Evolutionary conservation across 495 filamentous ascomycete species (phyloP), one percentile per base, ranked within the genome.

Genomic region (Chaetomidium leptoderma): DNA sequence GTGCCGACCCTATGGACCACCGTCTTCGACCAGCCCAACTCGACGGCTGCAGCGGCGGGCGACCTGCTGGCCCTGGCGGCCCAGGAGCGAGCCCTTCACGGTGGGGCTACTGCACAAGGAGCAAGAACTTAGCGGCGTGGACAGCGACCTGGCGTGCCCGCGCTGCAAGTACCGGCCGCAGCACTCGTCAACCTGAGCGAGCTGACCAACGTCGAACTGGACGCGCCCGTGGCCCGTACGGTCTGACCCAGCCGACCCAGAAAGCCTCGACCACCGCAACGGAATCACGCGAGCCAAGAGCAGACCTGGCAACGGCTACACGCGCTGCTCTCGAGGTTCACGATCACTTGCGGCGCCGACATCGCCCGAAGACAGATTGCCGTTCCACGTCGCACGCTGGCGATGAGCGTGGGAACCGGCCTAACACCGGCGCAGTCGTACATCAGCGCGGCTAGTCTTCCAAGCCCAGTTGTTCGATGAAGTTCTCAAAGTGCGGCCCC

Each of bases 201-300:
- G n/a, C n/a, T n/a, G n/a, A n/a, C 30, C 48, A 51, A 51, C 33
- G 7, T 51, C 33, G 48, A 51, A 51, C 33, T 51, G 33, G 48
- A 51, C 48, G 48, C 33, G 48, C 19, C 48, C 23, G 48, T 51
- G 21, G 33, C 32, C 48, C 19, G 27, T 49, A 49, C 29, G 46
- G 46, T 6, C 46, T 49, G 46, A 49, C 46, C 46, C 19, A 23
- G 46, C 46, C n/a, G n/a, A n/a, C n/a, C n/a, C n/a, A n/a, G n/a
- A n/a, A n/a, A n/a, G n/a, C n/a, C n/a, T n/a, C n/a, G n/a, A n/a
- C n/a, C n/a, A n/a, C n/a, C n/a, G n/a, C n/a, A n/a, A n/a, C n/a
- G n/a, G 46, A 49, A 17, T 30, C 19, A 49, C 46, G 46, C 29
- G 30, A 49, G 46, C 29, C 30, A 49, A 30, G 46, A 49, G 46